Conservation (phyloP, 176 grass and related monocot species). For the Eleusine indica region DNA sequence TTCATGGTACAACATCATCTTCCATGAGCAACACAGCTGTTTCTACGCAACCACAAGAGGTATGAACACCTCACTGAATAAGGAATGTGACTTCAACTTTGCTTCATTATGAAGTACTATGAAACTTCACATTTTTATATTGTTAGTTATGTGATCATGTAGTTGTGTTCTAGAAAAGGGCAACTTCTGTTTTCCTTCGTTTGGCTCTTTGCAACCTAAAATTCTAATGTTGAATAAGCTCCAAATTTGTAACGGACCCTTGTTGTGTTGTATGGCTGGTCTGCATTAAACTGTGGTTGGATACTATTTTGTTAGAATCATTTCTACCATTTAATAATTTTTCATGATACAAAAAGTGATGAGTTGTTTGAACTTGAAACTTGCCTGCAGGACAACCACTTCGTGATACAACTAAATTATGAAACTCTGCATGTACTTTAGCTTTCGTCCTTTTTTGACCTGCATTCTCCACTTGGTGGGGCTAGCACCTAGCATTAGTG, state of each 20-base stretch:
- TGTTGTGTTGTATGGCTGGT: slow-evolving; percentile 1
- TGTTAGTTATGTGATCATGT: not conserved
- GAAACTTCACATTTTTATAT: slow-evolving; percentile 8
- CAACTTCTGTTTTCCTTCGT: not conserved
- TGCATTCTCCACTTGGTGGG: not conserved
- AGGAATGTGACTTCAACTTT: not conserved
- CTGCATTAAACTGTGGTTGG: not conserved
- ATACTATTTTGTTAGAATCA: not conserved
- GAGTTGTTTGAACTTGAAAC: slow-evolving; percentile 3
- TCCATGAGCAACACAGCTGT: slow-evolving; percentile 48
- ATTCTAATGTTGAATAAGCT: not conserved
- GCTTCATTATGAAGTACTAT: slow-evolving; percentile 10
- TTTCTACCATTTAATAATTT: not conserved
- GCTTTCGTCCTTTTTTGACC: not conserved
- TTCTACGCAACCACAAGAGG: slow-evolving; percentile 57
- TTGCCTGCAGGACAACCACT: not conserved
- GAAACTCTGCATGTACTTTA: not conserved
- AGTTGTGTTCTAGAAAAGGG: not conserved
- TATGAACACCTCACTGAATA: slow-evolving; percentile 26
- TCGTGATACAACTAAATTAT: not conserved
- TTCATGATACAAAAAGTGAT: not conserved
- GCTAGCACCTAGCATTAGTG: not conserved
- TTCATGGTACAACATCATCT: slow-evolving; percentile 42
- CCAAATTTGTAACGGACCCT: not conserved
- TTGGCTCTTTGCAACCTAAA: not conserved